These are phyloP conservation scores for Colletotrichum kahawae DNA, from an alignment of 2,329 filamentous ascomycete genomes.

Conservation along the genomic window DNA sequence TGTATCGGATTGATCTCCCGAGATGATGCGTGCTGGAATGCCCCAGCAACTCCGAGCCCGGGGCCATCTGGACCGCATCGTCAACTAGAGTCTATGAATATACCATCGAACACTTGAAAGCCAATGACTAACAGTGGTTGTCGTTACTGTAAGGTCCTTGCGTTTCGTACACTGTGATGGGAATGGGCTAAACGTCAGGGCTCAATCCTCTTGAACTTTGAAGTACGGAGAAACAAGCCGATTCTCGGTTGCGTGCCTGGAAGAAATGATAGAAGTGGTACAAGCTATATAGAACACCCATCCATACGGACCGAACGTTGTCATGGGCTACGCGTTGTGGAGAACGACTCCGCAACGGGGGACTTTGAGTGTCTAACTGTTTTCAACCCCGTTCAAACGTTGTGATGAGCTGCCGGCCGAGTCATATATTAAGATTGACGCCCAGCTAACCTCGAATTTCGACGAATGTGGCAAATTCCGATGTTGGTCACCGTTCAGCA, in stretches of 20 bases:
- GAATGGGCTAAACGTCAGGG: too few species aligned
- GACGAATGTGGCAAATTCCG: too few species aligned
- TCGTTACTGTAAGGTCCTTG: too few species aligned
- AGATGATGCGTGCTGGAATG: rapidly evolving
- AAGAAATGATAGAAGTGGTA: not conserved
- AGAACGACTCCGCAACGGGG: not conserved
- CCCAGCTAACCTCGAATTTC: not conserved
- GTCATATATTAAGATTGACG: not conserved
- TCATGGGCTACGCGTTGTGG: not conserved
- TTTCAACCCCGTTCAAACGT: rapidly evolving
- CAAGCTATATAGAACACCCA: not conserved
- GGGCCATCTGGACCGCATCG: rapidly evolving
- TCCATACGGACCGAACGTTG: not conserved
- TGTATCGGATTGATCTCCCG: not conserved
- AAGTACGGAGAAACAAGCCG: too few species aligned
- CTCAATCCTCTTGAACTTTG: too few species aligned
- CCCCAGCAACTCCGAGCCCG: rapidly evolving
- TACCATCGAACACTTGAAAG: not conserved
- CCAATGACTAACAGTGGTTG: not conserved
- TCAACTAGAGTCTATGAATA: not conserved
- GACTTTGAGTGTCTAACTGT: not conserved
- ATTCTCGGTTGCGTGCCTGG: not conserved
- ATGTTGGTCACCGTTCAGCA: not conserved
- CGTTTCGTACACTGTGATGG: too few species aligned
- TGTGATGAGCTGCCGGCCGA: not conserved